Conservation (phyloP, 768 basidiomycete genomes). For the Hydnomerulius pinastri region DNA sequence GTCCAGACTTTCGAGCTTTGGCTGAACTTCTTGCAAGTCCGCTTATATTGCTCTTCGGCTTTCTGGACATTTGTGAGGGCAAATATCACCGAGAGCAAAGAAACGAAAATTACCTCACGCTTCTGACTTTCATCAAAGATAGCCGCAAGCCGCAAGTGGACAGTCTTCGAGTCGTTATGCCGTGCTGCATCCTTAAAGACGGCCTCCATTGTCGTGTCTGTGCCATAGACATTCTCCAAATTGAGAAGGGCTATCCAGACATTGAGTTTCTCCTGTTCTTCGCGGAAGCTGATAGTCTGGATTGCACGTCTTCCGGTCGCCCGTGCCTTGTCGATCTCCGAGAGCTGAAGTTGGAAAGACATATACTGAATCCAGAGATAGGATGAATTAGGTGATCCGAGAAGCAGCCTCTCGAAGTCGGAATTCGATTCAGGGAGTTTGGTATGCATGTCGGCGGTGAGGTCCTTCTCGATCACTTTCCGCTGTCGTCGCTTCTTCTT, state of each 20-base stretch:
- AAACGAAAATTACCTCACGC: constrained; percentile 54
- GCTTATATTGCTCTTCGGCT: constrained; percentile 90
- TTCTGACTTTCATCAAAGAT: constrained; percentile 87
- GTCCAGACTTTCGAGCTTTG: constrained; percentile 95
- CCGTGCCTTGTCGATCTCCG: constrained; percentile 93
- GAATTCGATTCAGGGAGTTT: constrained; percentile 86
- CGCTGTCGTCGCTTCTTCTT: constrained; percentile 70
- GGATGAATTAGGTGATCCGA: constrained; percentile 95
- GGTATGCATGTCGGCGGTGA: constrained; percentile 86
- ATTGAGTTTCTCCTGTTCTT: constrained; percentile 94
- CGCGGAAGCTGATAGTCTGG: constrained; percentile 87
- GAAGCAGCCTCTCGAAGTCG: constrained; percentile 91
- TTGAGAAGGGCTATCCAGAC: constrained; percentile 98
- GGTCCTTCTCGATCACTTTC: constrained; percentile 74
- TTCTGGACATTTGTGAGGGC: constrained; percentile 49
- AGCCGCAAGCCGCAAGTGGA: constrained; percentile 81
- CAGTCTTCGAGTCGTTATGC: constrained; percentile 89
- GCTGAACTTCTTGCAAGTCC: constrained; percentile 92
- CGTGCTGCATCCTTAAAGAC: constrained; percentile 89
- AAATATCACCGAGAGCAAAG: not conserved
- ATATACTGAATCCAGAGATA: constrained; percentile 99
- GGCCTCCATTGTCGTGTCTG: constrained; percentile 73
- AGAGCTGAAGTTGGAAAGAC: constrained; percentile 97
- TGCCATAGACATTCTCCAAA: constrained; percentile 91
- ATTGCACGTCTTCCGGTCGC: constrained; percentile 85